Evolutionary conservation across 2,329 filamentous ascomycete species (phyloP).

Genomic region (Stemphylium lycopersici): DNA sequence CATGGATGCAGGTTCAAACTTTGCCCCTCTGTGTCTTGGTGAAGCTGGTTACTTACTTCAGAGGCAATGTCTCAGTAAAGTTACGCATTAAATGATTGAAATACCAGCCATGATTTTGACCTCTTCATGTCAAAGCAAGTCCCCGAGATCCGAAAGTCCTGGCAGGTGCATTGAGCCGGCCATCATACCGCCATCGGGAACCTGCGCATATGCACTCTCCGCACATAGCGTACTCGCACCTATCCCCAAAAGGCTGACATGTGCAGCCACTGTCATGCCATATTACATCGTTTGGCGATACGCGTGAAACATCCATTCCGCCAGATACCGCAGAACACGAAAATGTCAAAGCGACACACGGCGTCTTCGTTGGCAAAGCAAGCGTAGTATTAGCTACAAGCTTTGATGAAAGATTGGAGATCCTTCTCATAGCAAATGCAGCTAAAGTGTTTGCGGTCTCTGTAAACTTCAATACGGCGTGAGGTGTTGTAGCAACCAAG

Average conservation of each 20-base stretch:
- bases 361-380: slow-evolving; percentile 22
- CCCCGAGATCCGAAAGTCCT: slow-evolving; percentile 15
- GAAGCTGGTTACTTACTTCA: too few species aligned
- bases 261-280: slow-evolving; percentile 17
- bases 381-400: slow-evolving; percentile 10
- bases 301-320: slow-evolving; percentile 8
- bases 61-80: too few species aligned
- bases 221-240: slow-evolving; percentile 2
- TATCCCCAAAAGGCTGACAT: slow-evolving; percentile 1
- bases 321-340: slow-evolving; percentile 11
- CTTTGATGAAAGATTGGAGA: not conserved
- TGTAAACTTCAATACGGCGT: too few species aligned
- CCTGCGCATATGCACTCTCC: slow-evolving; percentile 9
- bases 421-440: too few species aligned
- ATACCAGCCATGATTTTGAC: too few species aligned
- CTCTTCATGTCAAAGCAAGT: too few species aligned
- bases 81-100: too few species aligned
- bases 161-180: slow-evolving; percentile 9
- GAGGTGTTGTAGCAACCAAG: too few species aligned
- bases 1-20: too few species aligned
- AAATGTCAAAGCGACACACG: slow-evolving; percentile 14
- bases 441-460: too few species aligned
- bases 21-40: too few species aligned
- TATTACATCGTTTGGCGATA: slow-evolving; percentile 4
- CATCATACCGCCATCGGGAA: slow-evolving; percentile 15